Evolutionary conservation across 164 flowering plant genomes (phyloP), one percentile per base, ranked within the genome.

Genomic region (Aristolochia fimbriata): DNA sequence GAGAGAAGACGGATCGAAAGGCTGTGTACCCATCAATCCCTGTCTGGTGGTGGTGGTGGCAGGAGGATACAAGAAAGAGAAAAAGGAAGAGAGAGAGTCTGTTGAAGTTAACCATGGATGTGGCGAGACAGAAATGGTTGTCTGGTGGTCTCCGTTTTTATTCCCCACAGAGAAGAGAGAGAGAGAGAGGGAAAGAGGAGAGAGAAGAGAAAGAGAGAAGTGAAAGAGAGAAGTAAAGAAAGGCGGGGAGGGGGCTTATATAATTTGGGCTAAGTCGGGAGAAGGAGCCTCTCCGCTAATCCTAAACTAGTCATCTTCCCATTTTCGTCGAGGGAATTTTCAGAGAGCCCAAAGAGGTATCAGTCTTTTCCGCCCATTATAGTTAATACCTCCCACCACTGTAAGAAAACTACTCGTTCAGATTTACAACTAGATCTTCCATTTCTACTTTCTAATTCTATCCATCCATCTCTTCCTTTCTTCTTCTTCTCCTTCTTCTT

Each of bases 261-360:
- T 58, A 51, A 19, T 68, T 59, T 60, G 25, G 54, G 65, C 52
- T 49, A 55, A 65, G 65, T 55, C 31, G 53, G n/a, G 65, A 50
- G 62, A 27, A 59, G 61, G 30, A 54, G 63, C 61, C 54, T 68
- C 59, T 23, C 30, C 54, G 6, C 63, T 14, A 46, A n/a, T 51
- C 55, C 72, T 53, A 15, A 55, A 48, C 21, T 48, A 31, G 55
- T 52, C 33, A 43, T 57, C 59, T 46, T 47, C 68, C 65, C 50
- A 14, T 64, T 68, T 61, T 57, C 47, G 74, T 46, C 45, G 55
- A 59, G 52, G 63, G 65, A 66, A 71, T 65, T 65, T 41, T 62
- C 59, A 54, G 64, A 25, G 31, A 14, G 46, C 58, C 33, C 20
- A 52, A 62, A 62, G 58, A 17, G 58, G 45, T 51, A 61, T 22